phyloP scores from a whole-genome alignment of 169 alveolate genomes.

The Besnoitia besnoiti region DNA sequence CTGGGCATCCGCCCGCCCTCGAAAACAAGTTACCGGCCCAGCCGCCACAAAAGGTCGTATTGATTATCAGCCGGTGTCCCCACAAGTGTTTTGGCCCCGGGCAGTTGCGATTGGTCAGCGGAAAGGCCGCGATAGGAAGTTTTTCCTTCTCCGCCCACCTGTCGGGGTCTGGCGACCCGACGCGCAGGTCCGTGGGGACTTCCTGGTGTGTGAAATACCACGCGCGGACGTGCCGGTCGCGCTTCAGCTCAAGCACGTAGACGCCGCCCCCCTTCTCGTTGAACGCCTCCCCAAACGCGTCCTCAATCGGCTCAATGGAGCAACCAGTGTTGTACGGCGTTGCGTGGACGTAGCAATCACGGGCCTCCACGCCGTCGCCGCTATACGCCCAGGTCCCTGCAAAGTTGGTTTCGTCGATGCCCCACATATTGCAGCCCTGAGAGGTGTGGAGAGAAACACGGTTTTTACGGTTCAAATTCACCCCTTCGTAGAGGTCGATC shows the following conservation, averaged over 20 bases:
- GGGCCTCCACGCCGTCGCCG: background rate
- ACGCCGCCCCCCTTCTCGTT: conserved; percentile 51
- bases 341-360: conserved; percentile 45
- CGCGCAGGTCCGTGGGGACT: conserved; percentile 51
- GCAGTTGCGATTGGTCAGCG: conserved; percentile 30
- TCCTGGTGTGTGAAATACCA: conserved; percentile 49
- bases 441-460: conserved; percentile 38
- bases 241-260: conserved; percentile 57
- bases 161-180: conserved; percentile 46
- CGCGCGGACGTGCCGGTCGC: conserved; percentile 7
- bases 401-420: background rate
- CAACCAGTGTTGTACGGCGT: conserved; percentile 51
- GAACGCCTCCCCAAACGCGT: conserved; percentile 44
- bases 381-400: conserved; percentile 37
- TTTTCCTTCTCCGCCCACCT: background rate
- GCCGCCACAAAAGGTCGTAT: conserved; percentile 56
- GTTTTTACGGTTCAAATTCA: background rate
- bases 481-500: conserved; percentile 59
- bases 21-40: conserved; percentile 39
- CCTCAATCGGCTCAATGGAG: conserved; percentile 49
- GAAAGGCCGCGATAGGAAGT: conserved; percentile 40
- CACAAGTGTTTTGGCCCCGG: conserved; percentile 2
- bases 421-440: conserved; percentile 49
- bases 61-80: conserved; percentile 39
- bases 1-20: conserved; percentile 32